Percentiles rank a stretch among this genome's conserved stretches.
These are phyloP conservation scores for Phaffomyces opuntiae DNA, from an alignment of 805 yeast genomes.

Conservation along the genomic window DNA sequence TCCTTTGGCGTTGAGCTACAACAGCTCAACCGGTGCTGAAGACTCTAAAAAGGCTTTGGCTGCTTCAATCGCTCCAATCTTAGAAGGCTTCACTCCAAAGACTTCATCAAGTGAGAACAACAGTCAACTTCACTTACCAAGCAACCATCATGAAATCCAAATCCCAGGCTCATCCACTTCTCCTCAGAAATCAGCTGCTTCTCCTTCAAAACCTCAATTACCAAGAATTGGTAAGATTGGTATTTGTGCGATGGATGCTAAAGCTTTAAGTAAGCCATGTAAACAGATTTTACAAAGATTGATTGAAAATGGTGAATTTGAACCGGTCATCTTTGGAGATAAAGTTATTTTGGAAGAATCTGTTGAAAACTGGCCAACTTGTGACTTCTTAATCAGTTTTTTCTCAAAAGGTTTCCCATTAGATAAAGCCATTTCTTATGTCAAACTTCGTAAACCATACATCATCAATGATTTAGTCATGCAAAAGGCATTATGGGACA, in stretches of 20 bases:
- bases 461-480: constrained; percentile 80
- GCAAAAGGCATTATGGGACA: constrained; percentile 97
- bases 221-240: constrained; percentile 90
- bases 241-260: constrained; percentile 98
- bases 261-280: constrained; percentile 93
- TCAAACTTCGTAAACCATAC: constrained; percentile 82
- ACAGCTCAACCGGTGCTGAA: constrained; percentile 12
- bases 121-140: constrained; percentile 18
- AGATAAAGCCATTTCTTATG: constrained; percentile 90
- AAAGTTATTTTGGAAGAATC: constrained; percentile 90
- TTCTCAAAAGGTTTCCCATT: constrained; percentile 96
- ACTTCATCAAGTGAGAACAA: constrained; percentile 47
- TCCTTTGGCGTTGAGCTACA: constrained; percentile 23
- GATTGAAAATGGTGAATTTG: constrained; percentile 92
- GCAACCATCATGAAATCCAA: constrained; percentile 11
- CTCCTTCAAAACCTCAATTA: constrained; percentile 32
- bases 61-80: constrained; percentile 63
- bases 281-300: constrained; percentile 81
- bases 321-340: constrained; percentile 94
- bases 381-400: constrained; percentile 90
- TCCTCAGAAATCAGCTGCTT: constrained; percentile 11
- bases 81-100: constrained; percentile 68
- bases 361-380: constrained; percentile 97
- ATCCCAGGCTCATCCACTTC: constrained; percentile 5
- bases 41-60: constrained; percentile 59